phyloP scores from a whole-genome alignment of 768 basidiomycete species.

The Agrocybe pediades region DNA sequence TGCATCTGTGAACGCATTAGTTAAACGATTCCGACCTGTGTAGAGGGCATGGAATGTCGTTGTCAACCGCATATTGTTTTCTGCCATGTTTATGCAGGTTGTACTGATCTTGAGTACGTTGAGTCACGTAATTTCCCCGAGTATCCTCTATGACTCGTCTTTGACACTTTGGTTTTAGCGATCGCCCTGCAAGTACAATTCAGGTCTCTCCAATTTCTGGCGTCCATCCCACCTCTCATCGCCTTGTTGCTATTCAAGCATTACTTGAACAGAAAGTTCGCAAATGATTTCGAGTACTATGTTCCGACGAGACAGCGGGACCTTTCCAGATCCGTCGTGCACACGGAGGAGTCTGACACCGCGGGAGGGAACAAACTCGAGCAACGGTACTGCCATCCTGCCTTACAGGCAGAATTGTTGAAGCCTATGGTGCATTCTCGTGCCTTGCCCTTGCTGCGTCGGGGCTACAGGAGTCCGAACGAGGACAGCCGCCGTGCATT shows the following conservation, averaged over 20 bases:
- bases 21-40: conserved; percentile 1
- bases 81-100: conserved; percentile 73
- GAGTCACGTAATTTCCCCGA: not conserved
- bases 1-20: not conserved
- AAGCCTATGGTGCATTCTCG: conserved; percentile 71
- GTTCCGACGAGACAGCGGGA: conserved; percentile 69
- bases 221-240: conserved; percentile 71
- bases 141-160: not conserved
- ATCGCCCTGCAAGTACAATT: conserved; percentile 70
- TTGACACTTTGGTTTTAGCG: conserved; percentile 39
- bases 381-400: conserved; percentile 84
- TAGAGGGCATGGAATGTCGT: conserved; percentile 81
- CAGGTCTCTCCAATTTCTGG: conserved; percentile 59
- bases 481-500: not conserved
- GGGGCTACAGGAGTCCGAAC: not conserved
- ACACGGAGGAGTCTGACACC: conserved; percentile 62
- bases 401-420: conserved; percentile 69
- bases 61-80: conserved; percentile 71
- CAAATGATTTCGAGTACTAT: conserved; percentile 66
- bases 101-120: conserved; percentile 72
- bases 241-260: conserved; percentile 72
- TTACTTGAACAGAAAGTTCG: conserved; percentile 61
- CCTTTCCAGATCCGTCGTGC: conserved; percentile 56
- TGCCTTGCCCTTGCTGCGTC: conserved; percentile 26
- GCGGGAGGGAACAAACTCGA: conserved; percentile 63